These are phyloP conservation scores for Epichloe elymi DNA, from an alignment of 2,329 filamentous ascomycete genomes.

Conservation along the genomic window DNA sequence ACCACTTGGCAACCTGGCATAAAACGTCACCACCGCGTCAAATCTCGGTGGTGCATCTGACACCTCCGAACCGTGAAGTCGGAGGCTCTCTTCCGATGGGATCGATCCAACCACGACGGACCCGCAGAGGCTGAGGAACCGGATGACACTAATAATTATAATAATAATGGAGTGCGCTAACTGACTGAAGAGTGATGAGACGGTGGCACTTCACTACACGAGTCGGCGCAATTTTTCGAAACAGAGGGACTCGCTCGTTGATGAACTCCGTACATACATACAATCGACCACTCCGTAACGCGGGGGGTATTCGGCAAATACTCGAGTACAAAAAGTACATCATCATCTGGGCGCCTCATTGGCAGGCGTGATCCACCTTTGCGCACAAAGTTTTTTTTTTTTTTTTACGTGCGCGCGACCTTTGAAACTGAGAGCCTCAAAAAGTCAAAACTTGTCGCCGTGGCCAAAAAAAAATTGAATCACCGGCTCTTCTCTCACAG, in stretches of 20 bases:
- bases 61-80: neutral
- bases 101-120: neutral
- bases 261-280: neutral
- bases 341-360: too few relatives aligned
- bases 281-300: neutral
- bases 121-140: neutral
- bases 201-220: too few relatives aligned
- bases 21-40: neutral
- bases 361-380: neutral
- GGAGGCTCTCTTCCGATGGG: neutral
- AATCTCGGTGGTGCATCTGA: neutral
- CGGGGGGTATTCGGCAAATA: neutral
- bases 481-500: too few relatives aligned
- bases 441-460: neutral
- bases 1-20: neutral
- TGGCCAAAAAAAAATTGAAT: too few relatives aligned
- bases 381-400: neutral
- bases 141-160: neutral
- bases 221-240: too few relatives aligned
- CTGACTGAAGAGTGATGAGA: too few relatives aligned
- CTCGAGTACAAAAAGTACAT: too few relatives aligned
- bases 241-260: too few relatives aligned
- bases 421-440: neutral
- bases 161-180: neutral
- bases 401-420: neutral